These are phyloP conservation scores for Candida smagusa DNA, from an alignment of 1,139 yeast species.

Conservation along the genomic window DNA sequence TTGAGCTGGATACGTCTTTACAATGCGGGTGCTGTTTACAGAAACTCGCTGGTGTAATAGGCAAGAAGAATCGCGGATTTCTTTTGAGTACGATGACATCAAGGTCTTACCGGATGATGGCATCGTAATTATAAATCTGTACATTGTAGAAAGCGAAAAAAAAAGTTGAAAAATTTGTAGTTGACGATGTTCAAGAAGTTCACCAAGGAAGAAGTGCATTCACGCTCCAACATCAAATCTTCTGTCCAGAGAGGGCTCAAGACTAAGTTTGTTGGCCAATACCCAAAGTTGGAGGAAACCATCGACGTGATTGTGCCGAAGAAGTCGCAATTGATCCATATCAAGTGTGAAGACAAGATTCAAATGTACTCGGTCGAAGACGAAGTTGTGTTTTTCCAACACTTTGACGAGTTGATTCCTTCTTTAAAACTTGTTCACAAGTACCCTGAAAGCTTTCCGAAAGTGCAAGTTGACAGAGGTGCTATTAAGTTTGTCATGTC, in stretches of 20 bases:
- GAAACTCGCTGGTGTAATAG: slow-evolving; percentile 37
- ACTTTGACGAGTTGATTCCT: slow-evolving; percentile 82
- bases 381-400: slow-evolving; percentile 76
- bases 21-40: slow-evolving; percentile 5
- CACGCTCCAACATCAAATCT: slow-evolving; percentile 88
- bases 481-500: slow-evolving; percentile 92
- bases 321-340: slow-evolving; percentile 77
- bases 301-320: slow-evolving; percentile 87
- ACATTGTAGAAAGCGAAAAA: slow-evolving; percentile 31
- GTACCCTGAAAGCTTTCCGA: slow-evolving; percentile 78
- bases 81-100: slow-evolving; percentile 78
- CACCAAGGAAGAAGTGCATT: slow-evolving; percentile 81
- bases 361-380: slow-evolving; percentile 73
- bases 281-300: slow-evolving; percentile 66
- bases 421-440: slow-evolving; percentile 75
- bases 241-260: slow-evolving; percentile 87
- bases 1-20: slow-evolving; percentile 54
- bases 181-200: slow-evolving; percentile 60
- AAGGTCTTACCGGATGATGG: slow-evolving; percentile 53
- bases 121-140: slow-evolving; percentile 69
- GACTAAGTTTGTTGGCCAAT: slow-evolving; percentile 66
- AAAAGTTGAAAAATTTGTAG: neutral
- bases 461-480: slow-evolving; percentile 91
- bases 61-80: slow-evolving; percentile 55
- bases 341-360: slow-evolving; percentile 88